Percentiles rank a stretch among this genome's conserved stretches.
Evolutionary conservation across 441 rosid species (phyloP).

Genomic region (Hypseocharis bilobata): DNA sequence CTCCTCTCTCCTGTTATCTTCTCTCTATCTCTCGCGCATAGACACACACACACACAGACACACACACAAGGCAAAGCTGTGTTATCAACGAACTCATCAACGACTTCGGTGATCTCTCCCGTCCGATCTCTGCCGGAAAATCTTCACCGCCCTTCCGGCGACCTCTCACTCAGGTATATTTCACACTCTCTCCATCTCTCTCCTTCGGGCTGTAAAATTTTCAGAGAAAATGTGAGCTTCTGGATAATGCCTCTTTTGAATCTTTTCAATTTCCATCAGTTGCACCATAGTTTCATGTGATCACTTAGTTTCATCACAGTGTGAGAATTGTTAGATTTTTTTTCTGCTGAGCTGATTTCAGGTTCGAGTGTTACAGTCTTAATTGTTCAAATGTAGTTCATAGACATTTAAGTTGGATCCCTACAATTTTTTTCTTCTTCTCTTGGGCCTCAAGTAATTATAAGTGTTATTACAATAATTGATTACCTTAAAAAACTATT

Average conservation of each 20-base stretch:
- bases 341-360: neutral
- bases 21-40: neutral
- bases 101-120: conserved; percentile 4
- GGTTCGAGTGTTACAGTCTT: neutral
- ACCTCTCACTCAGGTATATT: neutral
- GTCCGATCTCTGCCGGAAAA: too few relatives aligned
- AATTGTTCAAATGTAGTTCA: neutral
- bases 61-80: neutral
- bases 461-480: neutral
- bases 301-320: too few relatives aligned
- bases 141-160: neutral
- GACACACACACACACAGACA: too few relatives aligned
- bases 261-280: too few relatives aligned
- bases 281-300: too few relatives aligned
- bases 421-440: neutral
- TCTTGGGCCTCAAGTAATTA: neutral
- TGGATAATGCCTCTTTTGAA: neutral
- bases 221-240: neutral
- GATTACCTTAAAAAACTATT: neutral
- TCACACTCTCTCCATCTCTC: neutral
- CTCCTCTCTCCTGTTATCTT: neutral
- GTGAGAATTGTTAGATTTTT: neutral
- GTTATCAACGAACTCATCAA: neutral
- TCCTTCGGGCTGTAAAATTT: neutral
- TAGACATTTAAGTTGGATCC: neutral